A percentile compares a stretch with the other conserved stretches of the same genome.
phyloP scores from a whole-genome alignment of 1,139 yeast species.

The Sugiyamaella paludigena region DNA sequence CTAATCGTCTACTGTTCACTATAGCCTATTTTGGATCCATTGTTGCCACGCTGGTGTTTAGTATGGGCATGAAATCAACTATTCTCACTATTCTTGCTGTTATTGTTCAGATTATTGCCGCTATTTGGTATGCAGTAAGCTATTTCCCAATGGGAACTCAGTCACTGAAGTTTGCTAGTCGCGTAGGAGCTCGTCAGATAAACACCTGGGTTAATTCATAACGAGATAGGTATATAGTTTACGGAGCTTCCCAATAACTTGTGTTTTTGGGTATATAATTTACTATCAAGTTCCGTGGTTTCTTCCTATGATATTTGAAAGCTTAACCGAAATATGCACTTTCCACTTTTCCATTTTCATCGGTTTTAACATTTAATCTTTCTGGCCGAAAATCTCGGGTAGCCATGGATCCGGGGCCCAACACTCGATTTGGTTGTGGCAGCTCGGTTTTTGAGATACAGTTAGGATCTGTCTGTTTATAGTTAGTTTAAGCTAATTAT shows the following conservation, averaged over 20 bases:
- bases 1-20: slow-evolving; percentile 76
- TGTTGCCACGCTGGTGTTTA: slow-evolving; percentile 58
- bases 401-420: slow-evolving; percentile 25
- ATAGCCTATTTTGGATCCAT: slow-evolving; percentile 75
- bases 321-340: slow-evolving; percentile 25
- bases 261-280: background rate
- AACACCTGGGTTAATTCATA: slow-evolving; percentile 41
- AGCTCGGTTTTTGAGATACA: slow-evolving; percentile 17
- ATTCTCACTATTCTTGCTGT: slow-evolving; percentile 75
- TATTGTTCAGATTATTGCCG: slow-evolving; percentile 75
- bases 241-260: background rate
- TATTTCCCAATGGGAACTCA: slow-evolving; percentile 96
- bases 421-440: slow-evolving; percentile 28
- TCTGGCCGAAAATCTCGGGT: slow-evolving; percentile 29
- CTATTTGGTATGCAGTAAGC: slow-evolving; percentile 81
- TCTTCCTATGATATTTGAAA: background rate
- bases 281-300: too few relatives aligned
- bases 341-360: slow-evolving; percentile 25
- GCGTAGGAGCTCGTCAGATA: slow-evolving; percentile 74
- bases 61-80: slow-evolving; percentile 59
- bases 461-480: slow-evolving; percentile 4
- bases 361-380: slow-evolving; percentile 29
- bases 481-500: slow-evolving; percentile 1
- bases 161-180: slow-evolving; percentile 76
- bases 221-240: background rate